phyloP scores from a whole-genome alignment of 2,329 filamentous ascomycete genomes.

The Monosporascus sp. region DNA sequence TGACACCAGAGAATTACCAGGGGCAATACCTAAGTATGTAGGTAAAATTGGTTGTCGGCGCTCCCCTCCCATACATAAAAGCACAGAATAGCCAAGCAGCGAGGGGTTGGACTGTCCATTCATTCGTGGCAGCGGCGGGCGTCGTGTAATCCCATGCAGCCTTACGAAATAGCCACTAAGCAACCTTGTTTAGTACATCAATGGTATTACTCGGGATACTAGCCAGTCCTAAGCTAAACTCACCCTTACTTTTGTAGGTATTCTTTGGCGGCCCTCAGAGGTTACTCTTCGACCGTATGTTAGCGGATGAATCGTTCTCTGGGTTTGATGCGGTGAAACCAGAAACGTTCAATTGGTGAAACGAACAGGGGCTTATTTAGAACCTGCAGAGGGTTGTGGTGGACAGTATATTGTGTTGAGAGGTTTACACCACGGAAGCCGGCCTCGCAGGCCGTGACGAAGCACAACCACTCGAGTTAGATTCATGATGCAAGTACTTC shows the following conservation, averaged over 20 bases:
- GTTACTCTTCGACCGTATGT: background rate
- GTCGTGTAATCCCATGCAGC: background rate
- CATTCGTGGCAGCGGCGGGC: background rate
- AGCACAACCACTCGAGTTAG: no score
- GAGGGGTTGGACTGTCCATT: background rate
- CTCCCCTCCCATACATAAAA: background rate
- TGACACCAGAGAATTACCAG: background rate
- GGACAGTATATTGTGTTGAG: background rate
- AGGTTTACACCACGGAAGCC: background rate
- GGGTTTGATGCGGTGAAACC: slow-evolving; percentile 10
- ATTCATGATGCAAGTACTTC: no score
- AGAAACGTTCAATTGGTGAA: slow-evolving; percentile 8
- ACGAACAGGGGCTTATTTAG: background rate
- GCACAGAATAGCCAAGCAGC: background rate
- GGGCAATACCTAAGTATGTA: no score
- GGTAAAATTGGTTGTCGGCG: no score
- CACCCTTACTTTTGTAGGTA: background rate
- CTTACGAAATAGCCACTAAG: background rate
- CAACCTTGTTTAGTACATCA: background rate
- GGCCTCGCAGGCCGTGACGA: no score
- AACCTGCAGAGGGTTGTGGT: no score
- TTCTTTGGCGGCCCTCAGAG: background rate
- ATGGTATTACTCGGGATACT: slow-evolving; percentile 3
- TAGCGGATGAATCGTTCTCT: background rate
- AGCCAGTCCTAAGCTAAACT: slow-evolving; percentile 4